These are phyloP conservation scores for Turnera subulata DNA, from an alignment of 345 rosid species.

Conservation along the genomic window DNA sequence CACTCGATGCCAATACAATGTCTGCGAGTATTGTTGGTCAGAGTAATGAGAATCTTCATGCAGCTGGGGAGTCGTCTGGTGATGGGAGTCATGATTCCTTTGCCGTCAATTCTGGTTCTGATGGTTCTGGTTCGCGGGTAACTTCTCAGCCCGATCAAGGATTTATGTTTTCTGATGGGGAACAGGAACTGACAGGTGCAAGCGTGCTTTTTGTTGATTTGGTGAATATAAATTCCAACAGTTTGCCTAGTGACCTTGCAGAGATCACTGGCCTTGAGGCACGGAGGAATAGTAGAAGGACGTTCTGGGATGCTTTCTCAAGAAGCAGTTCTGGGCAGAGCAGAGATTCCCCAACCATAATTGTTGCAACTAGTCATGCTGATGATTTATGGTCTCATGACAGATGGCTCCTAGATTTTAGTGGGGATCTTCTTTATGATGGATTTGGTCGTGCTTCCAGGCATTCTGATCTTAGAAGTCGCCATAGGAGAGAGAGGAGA, in stretches of 20 bases:
- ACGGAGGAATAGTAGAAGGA: slow-evolving; percentile 18
- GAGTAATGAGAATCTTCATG: background rate
- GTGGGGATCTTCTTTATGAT: slow-evolving; percentile 23
- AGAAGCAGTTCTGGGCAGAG: slow-evolving; percentile 16
- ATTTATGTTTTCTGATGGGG: slow-evolving; percentile 3
- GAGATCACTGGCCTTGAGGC: slow-evolving; percentile 18
- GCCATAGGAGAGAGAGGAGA: slow-evolving; percentile 2
- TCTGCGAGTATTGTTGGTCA: background rate
- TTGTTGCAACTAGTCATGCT: slow-evolving; percentile 19
- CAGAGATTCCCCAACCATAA: slow-evolving; percentile 12
- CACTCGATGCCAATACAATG: slow-evolving; percentile 1
- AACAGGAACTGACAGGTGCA: slow-evolving; percentile 9
- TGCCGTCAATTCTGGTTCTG: background rate
- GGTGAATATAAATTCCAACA: slow-evolving; percentile 20
- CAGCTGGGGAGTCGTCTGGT: background rate
- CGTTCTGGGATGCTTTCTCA: slow-evolving; percentile 22
- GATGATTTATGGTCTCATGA: slow-evolving; percentile 20
- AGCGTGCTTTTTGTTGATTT: slow-evolving; percentile 20
- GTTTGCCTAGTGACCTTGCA: slow-evolving; percentile 10
- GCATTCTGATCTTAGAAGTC: slow-evolving; percentile 4
- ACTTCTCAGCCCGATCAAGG: slow-evolving; percentile 8
- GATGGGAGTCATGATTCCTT: background rate
- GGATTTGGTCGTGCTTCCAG: slow-evolving; percentile 15
- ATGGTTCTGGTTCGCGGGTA: background rate
- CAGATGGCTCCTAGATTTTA: slow-evolving; percentile 29